These are phyloP conservation scores for Citrus reticulata DNA, from an alignment of 345 rosid species.

Conservation along the genomic window DNA sequence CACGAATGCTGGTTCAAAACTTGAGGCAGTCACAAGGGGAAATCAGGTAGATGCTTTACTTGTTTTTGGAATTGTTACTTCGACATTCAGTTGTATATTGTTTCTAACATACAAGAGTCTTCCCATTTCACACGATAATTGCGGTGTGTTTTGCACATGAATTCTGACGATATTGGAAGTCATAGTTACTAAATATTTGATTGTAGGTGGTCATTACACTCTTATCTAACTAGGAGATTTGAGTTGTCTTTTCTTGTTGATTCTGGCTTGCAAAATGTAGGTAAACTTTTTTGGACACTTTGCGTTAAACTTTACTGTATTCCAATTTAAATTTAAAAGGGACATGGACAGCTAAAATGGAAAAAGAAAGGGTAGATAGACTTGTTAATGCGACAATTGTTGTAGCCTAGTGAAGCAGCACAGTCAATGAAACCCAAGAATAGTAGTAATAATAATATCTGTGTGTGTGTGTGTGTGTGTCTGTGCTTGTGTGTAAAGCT, in stretches of 20 bases:
- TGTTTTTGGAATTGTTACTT: neutral
- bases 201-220: neutral
- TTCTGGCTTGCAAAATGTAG: neutral
- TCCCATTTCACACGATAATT: neutral
- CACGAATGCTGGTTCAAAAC: constrained; percentile 35
- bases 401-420: neutral
- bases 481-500: no score
- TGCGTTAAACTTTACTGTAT: neutral
- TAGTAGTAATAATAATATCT: no score
- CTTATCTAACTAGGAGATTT: neutral
- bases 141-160: neutral
- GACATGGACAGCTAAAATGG: neutral
- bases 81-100: neutral
- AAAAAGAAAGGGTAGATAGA: neutral
- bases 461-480: no score
- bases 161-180: neutral
- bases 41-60: constrained; percentile 40
- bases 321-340: neutral
- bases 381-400: neutral
- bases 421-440: neutral
- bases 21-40: constrained; percentile 38
- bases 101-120: neutral
- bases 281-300: neutral
- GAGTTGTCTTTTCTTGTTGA: neutral
- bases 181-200: neutral